Base-by-base conservation (phyloP, 345 rosid genomes). In the Draba incana region DNA sequence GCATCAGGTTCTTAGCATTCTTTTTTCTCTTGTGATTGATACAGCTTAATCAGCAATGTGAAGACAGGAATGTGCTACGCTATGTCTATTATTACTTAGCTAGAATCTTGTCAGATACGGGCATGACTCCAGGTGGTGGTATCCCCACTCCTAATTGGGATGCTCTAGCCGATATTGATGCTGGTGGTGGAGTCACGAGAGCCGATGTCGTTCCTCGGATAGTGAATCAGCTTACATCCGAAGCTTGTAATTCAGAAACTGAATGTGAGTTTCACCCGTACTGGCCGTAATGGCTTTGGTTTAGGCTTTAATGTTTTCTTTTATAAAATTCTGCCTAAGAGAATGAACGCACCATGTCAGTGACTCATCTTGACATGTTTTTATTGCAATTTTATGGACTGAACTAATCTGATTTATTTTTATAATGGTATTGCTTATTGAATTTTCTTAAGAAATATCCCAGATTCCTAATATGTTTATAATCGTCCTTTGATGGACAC, bases 81-180 rank as follows among this genome's bases (percentile, higher is more conserved):
- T 94, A 94, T 79, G 98, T 94, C n/a, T 94, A 92, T 79, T 94
- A 94, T 79, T 92, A 92, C 84, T 79, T 94, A 86, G 99, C 98
- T 53, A 88, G 99, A 76, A 94, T 92, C 68, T 78, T 94, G 74
- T 84, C 99, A 2, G 99, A 92, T 69, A 81, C 87, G 56, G 96
- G 97, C 66, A 74, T 88, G 73, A 94, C 83, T 82, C 84, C 96
- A 31, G 99, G 98, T 48, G 99, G 99, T 73, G 99, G 99, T 47
- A 92, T 95, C 48, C 99, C 99, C 25, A 95, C 99, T 58, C 99
- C 99, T 44, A 95, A 95, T 69, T 95, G 99, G 99, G 99, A 95
- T 83, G 99, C 99, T 48, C 79, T 92, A 37, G 99, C 99, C 74
- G 98, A 92, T 75, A 89, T 95, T 62, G 99, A 92, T 85, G 90